Evolutionary conservation across 371 early-diverging fungal genomes (phyloP), one percentile per base, ranked within the genome.

Genomic region (Saksenaea vasiformis): DNA sequence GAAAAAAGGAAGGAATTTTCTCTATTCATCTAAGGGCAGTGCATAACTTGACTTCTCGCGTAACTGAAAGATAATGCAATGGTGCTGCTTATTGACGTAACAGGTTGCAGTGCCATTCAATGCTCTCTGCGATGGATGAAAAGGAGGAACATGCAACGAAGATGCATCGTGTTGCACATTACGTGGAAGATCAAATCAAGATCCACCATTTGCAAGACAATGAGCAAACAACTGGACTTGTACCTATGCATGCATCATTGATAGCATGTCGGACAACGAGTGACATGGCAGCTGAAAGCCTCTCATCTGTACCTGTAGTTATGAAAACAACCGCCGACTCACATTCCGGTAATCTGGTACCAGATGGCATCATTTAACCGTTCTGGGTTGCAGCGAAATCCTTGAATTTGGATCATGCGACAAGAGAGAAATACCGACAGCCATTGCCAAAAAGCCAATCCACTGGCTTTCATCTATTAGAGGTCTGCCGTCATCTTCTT

Each of bases 401-500:
- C 11, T 14, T 39, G 11, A 39, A n/a, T n/a, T n/a, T 17, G 43
- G 35, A 58, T 51, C 14, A 47, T 53, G 3, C 65, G 37, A 13
- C 10, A 17, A 39, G 11, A 51, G 8, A 24, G 27, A 37, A 64
- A 58, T n/a, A n/a, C n/a, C 53, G 53, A 22, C 27, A 15, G 15
- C 41, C 7, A 54, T 13, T 19, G 26, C 15, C 56, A 47, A 47
- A 24, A 10, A 11, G 28, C 11, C 51, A 38, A 24, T 28, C 58
- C 17, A 67, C 61, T 36, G 64, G 61, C 8, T 56, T 68, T 55
- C 70, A 65, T 51, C 31, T 69, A 15, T 54, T 71, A 47, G 34
- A 71, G 51, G 73, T 67, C 58, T 41, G 22, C 11, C 27, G 31
- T 31, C 31, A 53, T 44, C 47, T n/a, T 11, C 11, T 36, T 22